Evolutionary conservation across 345 rosid species (phyloP).

Genomic region (Chamaenerion angustifolium): DNA sequence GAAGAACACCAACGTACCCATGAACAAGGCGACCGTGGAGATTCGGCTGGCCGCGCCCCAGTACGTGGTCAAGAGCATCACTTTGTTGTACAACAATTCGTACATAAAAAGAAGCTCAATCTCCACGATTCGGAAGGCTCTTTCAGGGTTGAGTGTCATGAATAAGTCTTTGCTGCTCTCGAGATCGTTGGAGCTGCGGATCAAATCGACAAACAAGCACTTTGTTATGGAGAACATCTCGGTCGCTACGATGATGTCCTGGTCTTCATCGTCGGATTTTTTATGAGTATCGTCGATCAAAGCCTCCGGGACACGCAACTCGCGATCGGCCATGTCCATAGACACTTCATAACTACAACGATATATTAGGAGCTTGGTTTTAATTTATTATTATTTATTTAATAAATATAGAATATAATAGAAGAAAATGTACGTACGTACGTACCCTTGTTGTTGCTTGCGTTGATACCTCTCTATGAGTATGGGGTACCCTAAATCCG

Average conservation of each 20-base stretch:
- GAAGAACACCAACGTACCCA: too few species aligned
- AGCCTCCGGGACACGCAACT: not conserved
- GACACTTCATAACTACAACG: too few species aligned
- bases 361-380: too few species aligned
- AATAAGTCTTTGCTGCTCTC: constrained; percentile 9
- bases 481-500: constrained; percentile 16
- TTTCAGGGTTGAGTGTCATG: not conserved
- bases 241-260: constrained; percentile 3
- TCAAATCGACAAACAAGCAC: constrained; percentile 26
- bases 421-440: too few species aligned
- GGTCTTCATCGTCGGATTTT: not conserved
- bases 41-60: too few species aligned
- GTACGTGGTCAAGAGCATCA: too few species aligned
- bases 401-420: too few species aligned
- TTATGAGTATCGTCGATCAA: not conserved
- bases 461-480: constrained; percentile 8
- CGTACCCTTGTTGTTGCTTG: constrained; percentile 5
- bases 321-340: not conserved
- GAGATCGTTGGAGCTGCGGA: constrained; percentile 10
- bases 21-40: too few species aligned
- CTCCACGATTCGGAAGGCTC: constrained; percentile 6
- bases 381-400: too few species aligned
- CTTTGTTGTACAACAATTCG: too few species aligned
- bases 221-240: constrained; percentile 20
- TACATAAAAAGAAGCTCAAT: too few species aligned